These are phyloP conservation scores for Microbotryomycetes sp. DNA, from an alignment of 1,284 basidiomycete genomes.

Conservation along the genomic window DNA sequence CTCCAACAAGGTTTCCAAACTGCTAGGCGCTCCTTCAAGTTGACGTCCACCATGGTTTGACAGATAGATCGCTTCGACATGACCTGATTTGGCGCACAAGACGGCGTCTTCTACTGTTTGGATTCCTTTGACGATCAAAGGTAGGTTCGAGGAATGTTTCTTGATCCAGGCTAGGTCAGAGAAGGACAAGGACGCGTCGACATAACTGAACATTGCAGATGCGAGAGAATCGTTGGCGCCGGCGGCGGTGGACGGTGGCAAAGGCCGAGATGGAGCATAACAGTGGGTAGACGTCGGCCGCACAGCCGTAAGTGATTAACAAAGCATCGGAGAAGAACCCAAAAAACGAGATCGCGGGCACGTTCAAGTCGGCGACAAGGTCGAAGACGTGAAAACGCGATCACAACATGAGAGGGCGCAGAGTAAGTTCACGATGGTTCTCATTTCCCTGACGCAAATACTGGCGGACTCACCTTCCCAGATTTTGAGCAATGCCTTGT, in stretches of 20 bases:
- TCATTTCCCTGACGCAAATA: neutral
- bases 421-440: neutral
- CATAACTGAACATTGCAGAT: conserved; percentile 27
- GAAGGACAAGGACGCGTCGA: conserved; percentile 38
- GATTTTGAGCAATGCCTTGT: conserved; percentile 19
- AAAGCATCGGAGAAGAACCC: neutral
- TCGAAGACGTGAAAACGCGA: no score
- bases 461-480: conserved; percentile 19
- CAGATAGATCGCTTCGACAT: conserved; percentile 39
- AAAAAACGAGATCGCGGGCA: no score
- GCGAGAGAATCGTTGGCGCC: conserved; percentile 12
- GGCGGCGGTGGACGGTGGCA: neutral
- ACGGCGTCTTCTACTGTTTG: conserved; percentile 60
- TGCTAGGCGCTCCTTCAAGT: conserved; percentile 26
- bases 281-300: neutral
- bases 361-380: no score
- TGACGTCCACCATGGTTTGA: conserved; percentile 47
- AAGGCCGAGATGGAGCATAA: neutral
- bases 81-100: conserved; percentile 49
- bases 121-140: conserved; percentile 47
- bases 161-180: conserved; percentile 46
- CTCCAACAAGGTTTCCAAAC: conserved; percentile 34
- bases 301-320: neutral
- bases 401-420: no score
- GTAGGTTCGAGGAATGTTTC: conserved; percentile 40